Evolutionary conservation across 2,329 filamentous ascomycete genomes (phyloP).

Genomic region (Ceratocystis ficicola): DNA sequence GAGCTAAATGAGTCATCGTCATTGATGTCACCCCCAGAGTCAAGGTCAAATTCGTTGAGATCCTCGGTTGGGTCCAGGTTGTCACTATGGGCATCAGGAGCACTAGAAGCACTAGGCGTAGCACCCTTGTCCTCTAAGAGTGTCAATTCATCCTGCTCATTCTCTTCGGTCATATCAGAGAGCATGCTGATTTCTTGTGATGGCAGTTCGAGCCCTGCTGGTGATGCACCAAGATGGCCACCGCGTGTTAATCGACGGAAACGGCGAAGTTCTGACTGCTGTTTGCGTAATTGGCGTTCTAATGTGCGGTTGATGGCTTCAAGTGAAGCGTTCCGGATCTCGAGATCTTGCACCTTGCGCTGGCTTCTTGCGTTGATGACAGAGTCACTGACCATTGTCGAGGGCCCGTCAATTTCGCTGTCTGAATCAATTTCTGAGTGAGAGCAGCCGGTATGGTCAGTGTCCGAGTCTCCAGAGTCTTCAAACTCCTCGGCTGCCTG

Average conservation of each 20-base stretch:
- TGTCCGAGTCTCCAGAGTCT: slow-evolving; percentile 22
- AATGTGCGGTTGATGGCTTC: slow-evolving; percentile 89
- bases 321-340: slow-evolving; percentile 91
- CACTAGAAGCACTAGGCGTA: not conserved
- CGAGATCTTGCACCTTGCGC: slow-evolving; percentile 86
- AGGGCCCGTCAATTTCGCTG: slow-evolving; percentile 16
- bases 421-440: slow-evolving; percentile 16
- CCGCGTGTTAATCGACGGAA: slow-evolving; percentile 77
- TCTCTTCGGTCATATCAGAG: slow-evolving; percentile 41
- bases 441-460: slow-evolving; percentile 8
- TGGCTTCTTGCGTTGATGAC: slow-evolving; percentile 83
- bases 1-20: slow-evolving; percentile 41
- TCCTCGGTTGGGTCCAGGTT: slow-evolving; percentile 30
- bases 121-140: slow-evolving; percentile 2
- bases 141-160: slow-evolving; percentile 21
- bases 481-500: slow-evolving; percentile 43
- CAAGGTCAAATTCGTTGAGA: slow-evolving; percentile 33
- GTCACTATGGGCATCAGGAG: not conserved
- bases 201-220: slow-evolving; percentile 32
- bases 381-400: slow-evolving; percentile 44
- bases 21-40: slow-evolving; percentile 35
- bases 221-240: slow-evolving; percentile 54
- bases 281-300: slow-evolving; percentile 81
- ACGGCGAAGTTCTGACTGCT: slow-evolving; percentile 74
- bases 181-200: slow-evolving; percentile 34